Conservation (phyloP, 2,329 filamentous ascomycete species). For the Phoma sp. region DNA sequence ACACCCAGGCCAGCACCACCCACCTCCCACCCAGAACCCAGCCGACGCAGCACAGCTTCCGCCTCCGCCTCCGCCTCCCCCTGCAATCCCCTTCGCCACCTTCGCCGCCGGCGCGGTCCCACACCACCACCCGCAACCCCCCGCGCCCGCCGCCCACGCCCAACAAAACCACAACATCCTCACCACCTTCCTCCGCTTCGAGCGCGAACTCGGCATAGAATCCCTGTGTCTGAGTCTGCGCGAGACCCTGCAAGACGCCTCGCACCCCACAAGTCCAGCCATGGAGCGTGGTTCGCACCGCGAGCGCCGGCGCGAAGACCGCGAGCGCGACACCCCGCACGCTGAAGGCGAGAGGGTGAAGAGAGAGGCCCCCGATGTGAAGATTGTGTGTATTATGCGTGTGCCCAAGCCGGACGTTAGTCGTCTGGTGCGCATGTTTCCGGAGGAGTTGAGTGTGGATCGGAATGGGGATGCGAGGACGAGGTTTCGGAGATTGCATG, state of each 20-base stretch:
- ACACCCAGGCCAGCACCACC: neutral
- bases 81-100: slow-evolving; percentile 31
- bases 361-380: slow-evolving; percentile 30
- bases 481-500: slow-evolving; percentile 39
- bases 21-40: neutral
- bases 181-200: slow-evolving; percentile 44
- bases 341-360: neutral
- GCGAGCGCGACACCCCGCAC: neutral
- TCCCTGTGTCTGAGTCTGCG: slow-evolving; percentile 44
- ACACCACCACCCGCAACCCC: slow-evolving; percentile 10
- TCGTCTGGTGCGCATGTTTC: slow-evolving; percentile 58
- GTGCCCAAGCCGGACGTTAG: slow-evolving; percentile 54
- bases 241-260: slow-evolving; percentile 24
- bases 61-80: slow-evolving; percentile 29
- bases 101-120: slow-evolving; percentile 11
- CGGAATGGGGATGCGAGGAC: slow-evolving; percentile 44
- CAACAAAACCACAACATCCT: slow-evolving; percentile 18
- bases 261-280: neutral
- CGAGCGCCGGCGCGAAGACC: slow-evolving; percentile 9
- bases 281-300: neutral
- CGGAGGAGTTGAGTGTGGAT: slow-evolving; percentile 58
- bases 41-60: slow-evolving; percentile 15
- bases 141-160: neutral
- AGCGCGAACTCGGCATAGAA: slow-evolving; percentile 47
- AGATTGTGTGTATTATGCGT: slow-evolving; percentile 48